These are phyloP conservation scores for Oryza coarctata DNA, from an alignment of 176 grass and related monocot species.

Conservation along the genomic window DNA sequence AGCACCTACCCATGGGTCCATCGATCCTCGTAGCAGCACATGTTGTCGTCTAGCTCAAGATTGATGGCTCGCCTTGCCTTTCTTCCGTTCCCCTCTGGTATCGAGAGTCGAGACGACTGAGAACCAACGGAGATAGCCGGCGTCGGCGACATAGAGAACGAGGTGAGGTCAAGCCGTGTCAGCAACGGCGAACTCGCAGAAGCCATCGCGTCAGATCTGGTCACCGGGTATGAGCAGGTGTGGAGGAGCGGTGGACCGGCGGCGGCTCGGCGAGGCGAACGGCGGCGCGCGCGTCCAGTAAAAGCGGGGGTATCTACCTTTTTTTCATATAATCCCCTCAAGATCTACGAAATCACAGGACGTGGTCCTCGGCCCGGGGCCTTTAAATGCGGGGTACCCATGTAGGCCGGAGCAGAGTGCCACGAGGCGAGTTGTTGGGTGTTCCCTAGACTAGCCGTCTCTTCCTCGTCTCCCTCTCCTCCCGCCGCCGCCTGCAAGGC, in stretches of 20 bases:
- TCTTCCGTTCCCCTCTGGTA: background rate
- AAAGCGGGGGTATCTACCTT: background rate
- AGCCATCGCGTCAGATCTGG: background rate
- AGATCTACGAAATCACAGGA: background rate
- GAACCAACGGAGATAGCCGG: background rate
- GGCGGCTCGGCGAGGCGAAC: background rate
- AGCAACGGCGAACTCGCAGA: no score
- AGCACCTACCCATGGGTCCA: background rate
- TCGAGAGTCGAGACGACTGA: background rate
- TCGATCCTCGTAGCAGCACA: background rate
- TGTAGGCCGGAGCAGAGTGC: constrained; percentile 36
- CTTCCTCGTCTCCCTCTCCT: background rate
- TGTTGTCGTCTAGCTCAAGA: background rate
- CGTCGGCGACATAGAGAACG: background rate
- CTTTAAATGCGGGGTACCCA: constrained; percentile 61
- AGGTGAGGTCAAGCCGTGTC: background rate
- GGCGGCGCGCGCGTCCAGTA: background rate
- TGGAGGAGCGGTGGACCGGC: background rate
- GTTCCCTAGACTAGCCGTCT: constrained; percentile 38
- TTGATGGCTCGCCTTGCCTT: background rate
- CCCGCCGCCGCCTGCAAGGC: constrained; percentile 38
- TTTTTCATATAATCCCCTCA: background rate
- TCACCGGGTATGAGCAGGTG: background rate
- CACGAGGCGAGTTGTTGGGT: constrained; percentile 43
- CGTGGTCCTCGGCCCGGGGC: background rate